Percentiles rank a stretch among this genome's conserved stretches.
Evolutionary conservation across 2,329 filamentous ascomycete species (phyloP).

Genomic region (Trichoderma semiorbis): DNA sequence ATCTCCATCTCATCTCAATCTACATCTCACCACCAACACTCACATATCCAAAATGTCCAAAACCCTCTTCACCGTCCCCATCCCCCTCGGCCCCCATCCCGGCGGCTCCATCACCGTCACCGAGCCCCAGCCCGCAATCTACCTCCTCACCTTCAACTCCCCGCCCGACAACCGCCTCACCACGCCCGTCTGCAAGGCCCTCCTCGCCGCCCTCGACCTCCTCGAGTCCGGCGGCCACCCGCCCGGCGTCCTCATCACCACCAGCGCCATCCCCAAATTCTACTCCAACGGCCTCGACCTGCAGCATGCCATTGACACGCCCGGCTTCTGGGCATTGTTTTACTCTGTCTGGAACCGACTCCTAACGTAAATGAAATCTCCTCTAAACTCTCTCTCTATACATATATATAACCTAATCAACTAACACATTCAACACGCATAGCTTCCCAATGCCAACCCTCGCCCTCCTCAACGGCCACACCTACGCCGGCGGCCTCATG

Average conservation of each 20-base stretch:
- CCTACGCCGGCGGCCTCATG: slow-evolving; percentile 81
- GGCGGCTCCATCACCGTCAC: slow-evolving; percentile 62
- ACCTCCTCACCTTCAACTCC: slow-evolving; percentile 68
- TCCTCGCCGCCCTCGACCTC: slow-evolving; percentile 70
- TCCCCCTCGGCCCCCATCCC: slow-evolving; percentile 46
- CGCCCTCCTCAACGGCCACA: slow-evolving; percentile 75
- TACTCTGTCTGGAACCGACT: slow-evolving; percentile 65
- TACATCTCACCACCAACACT: not conserved
- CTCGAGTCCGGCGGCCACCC: slow-evolving; percentile 61
- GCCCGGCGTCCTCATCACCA: slow-evolving; percentile 74
- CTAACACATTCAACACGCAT: not conserved
- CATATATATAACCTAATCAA: not conserved
- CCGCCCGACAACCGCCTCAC: slow-evolving; percentile 75
- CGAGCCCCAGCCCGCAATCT: slow-evolving; percentile 57
- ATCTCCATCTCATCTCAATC: not conserved
- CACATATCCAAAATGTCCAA: slow-evolving; percentile 19
- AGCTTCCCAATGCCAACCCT: slow-evolving; percentile 77
- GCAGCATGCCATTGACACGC: slow-evolving; percentile 56
- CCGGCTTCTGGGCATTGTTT: slow-evolving; percentile 60
- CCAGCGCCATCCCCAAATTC: slow-evolving; percentile 72
- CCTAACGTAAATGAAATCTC: slow-evolving; percentile 29
- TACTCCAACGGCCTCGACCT: slow-evolving; percentile 83
- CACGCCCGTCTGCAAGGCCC: slow-evolving; percentile 61
- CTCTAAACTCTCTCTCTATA: too few species aligned
- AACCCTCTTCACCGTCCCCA: slow-evolving; percentile 44